Conservation (phyloP, 805 yeast genomes). For the Cyberlindnera galapagoensis region DNA sequence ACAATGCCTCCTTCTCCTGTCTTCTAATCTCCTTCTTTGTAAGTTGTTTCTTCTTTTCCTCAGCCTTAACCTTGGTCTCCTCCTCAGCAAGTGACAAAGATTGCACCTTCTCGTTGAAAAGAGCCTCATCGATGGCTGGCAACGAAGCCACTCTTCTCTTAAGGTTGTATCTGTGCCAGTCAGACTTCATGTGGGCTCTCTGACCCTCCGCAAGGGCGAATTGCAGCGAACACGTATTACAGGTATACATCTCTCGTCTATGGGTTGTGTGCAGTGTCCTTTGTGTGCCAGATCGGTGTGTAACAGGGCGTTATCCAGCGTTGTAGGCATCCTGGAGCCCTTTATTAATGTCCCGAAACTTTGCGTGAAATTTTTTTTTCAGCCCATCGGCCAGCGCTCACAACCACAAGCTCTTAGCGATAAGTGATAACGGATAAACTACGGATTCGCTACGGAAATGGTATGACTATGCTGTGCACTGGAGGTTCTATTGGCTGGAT, state of each 20-base stretch:
- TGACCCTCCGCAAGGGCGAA: slow-evolving; percentile 75
- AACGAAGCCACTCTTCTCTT: slow-evolving; percentile 88
- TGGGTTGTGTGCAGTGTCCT: background rate
- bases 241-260: slow-evolving; percentile 52
- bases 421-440: too few relatives aligned
- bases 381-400: slow-evolving; percentile 6
- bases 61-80: slow-evolving; percentile 11
- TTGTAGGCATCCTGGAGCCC: too few relatives aligned
- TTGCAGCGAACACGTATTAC: slow-evolving; percentile 82
- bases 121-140: slow-evolving; percentile 63
- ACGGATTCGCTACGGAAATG: too few relatives aligned
- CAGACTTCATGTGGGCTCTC: slow-evolving; percentile 90
- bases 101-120: slow-evolving; percentile 64
- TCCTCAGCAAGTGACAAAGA: slow-evolving; percentile 22
- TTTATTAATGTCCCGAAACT: background rate
- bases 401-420: slow-evolving; percentile 3
- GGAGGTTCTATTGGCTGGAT: too few relatives aligned
- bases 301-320: background rate
- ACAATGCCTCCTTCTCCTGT: slow-evolving; percentile 35
- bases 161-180: slow-evolving; percentile 96
- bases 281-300: background rate
- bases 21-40: slow-evolving; percentile 37
- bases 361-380: slow-evolving; percentile 5
- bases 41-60: slow-evolving; percentile 23
- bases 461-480: too few relatives aligned